These are phyloP conservation scores for Moesziomyces globuligerus DNA, from an alignment of 1,284 basidiomycete genomes.

Conservation along the genomic window DNA sequence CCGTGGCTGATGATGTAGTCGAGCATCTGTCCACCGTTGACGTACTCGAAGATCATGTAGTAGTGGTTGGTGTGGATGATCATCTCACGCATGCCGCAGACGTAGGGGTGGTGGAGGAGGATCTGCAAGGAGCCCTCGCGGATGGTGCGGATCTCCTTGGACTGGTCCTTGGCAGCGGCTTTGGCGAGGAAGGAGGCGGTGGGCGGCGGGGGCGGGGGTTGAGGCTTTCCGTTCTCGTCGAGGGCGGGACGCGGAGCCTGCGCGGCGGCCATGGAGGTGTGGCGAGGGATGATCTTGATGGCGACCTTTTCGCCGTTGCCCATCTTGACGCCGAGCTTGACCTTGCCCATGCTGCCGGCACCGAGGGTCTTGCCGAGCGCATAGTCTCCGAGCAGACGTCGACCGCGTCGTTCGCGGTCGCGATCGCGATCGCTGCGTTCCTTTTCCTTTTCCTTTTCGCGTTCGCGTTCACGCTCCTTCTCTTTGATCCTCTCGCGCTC, in stretches of 20 bases:
- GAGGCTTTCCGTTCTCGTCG: slow-evolving; percentile 69
- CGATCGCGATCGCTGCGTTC: slow-evolving; percentile 44
- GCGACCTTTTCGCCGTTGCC: slow-evolving; percentile 94
- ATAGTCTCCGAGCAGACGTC: slow-evolving; percentile 81
- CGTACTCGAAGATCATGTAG: slow-evolving; percentile 99
- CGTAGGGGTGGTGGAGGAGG: slow-evolving; percentile 95
- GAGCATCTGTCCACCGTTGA: slow-evolving; percentile 98
- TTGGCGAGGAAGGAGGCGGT: slow-evolving; percentile 58
- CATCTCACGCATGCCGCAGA: slow-evolving; percentile 99
- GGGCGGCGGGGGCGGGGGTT: slow-evolving; percentile 36
- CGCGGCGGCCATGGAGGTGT: slow-evolving; percentile 72
- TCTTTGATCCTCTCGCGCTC: slow-evolving; percentile 23
- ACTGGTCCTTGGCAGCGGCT: slow-evolving; percentile 79
- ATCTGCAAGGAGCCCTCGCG: slow-evolving; percentile 92
- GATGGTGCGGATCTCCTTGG: slow-evolving; percentile 94
- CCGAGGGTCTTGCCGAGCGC: slow-evolving; percentile 96
- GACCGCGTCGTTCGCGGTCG: slow-evolving; percentile 51
- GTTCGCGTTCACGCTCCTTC: slow-evolving; percentile 36
- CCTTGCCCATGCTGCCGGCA: slow-evolving; percentile 98
- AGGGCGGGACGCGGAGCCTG: slow-evolving; percentile 60
- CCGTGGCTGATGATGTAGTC: slow-evolving; percentile 99
- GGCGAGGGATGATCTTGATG: slow-evolving; percentile 95
- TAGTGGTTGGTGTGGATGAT: slow-evolving; percentile 75
- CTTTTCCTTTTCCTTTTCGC: slow-evolving; percentile 35
- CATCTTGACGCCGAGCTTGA: slow-evolving; percentile 93